These are phyloP conservation scores for Yamadazyma triangularis DNA, from an alignment of 1,139 yeast genomes.

Conservation along the genomic window DNA sequence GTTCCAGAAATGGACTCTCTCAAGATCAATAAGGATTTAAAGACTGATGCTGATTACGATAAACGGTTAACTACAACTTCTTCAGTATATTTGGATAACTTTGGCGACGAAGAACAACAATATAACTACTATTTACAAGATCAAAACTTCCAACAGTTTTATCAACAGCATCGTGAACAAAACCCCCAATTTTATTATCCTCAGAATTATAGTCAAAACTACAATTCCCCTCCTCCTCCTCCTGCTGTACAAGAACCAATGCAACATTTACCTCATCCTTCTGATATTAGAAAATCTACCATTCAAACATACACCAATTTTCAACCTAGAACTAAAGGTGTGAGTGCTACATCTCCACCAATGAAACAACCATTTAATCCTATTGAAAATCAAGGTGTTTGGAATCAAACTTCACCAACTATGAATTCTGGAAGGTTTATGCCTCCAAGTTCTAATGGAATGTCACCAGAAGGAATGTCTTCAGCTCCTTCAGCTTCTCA, in stretches of 20 bases:
- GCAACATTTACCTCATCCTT: constrained; percentile 43
- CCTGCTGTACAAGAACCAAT: constrained; percentile 29
- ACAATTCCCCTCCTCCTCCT: constrained; percentile 16
- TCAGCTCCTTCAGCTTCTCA: constrained; percentile 40
- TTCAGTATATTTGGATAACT: constrained; percentile 33
- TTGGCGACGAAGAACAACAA: constrained; percentile 12
- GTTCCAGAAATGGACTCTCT: constrained; percentile 24
- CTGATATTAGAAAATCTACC: constrained; percentile 45
- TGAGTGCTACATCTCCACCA: constrained; percentile 29
- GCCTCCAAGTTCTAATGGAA: too few species aligned
- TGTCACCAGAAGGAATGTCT: constrained; percentile 3
- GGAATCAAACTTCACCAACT: constrained; percentile 27
- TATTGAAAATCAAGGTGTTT: constrained; percentile 41
- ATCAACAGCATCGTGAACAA: constrained; percentile 15
- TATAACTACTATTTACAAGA: constrained; percentile 17
- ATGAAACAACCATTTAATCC: constrained; percentile 43
- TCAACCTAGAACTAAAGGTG: constrained; percentile 36
- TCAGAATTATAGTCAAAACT: too few species aligned
- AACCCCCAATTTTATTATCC: too few species aligned
- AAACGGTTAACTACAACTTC: constrained; percentile 42
- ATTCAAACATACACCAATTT: constrained; percentile 48
- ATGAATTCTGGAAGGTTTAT: constrained; percentile 3
- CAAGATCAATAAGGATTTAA: constrained; percentile 30
- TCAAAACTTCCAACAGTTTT: constrained; percentile 15
- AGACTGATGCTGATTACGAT: constrained; percentile 32